Percentiles rank a stretch among this genome's conserved stretches.
Conservation (phyloP, 805 yeast genomes). For the Ogataea salicorniae region DNA sequence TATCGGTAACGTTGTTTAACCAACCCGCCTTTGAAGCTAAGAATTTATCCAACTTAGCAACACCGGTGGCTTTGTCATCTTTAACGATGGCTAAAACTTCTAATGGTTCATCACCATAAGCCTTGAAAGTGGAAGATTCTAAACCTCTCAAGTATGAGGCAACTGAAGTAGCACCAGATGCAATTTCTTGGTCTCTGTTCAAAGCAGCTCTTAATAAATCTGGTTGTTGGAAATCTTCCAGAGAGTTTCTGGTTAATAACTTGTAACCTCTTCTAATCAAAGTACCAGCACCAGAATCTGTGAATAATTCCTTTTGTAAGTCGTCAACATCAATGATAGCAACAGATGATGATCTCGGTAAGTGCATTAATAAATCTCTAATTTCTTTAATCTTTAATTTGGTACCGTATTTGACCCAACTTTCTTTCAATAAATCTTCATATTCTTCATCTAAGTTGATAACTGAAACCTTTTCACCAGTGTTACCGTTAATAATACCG, state of each 20-base stretch:
- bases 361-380: slow-evolving; percentile 84
- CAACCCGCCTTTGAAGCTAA: slow-evolving; percentile 87
- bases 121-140: slow-evolving; percentile 57
- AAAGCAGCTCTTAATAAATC: slow-evolving; percentile 75
- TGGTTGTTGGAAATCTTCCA: slow-evolving; percentile 66
- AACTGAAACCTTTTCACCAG: slow-evolving; percentile 82
- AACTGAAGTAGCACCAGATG: slow-evolving; percentile 64
- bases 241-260: slow-evolving; percentile 62
- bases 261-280: slow-evolving; percentile 96
- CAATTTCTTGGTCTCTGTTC: slow-evolving; percentile 69
- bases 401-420: slow-evolving; percentile 99
- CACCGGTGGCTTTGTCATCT: slow-evolving; percentile 34
- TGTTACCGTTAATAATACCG: slow-evolving; percentile 88
- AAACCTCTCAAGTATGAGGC: slow-evolving; percentile 76
- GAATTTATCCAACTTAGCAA: slow-evolving; percentile 79
- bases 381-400: slow-evolving; percentile 95
- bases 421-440: slow-evolving; percentile 81
- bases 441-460: slow-evolving; percentile 96
- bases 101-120: slow-evolving; percentile 92
- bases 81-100: slow-evolving; percentile 88
- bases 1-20: slow-evolving; percentile 96
- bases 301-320: slow-evolving; percentile 93
- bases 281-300: slow-evolving; percentile 99
- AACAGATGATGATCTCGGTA: slow-evolving; percentile 96
- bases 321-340: slow-evolving; percentile 95